These are phyloP conservation scores for Naematelia aurantialba DNA, from an alignment of 768 basidiomycete species.

Conservation along the genomic window DNA sequence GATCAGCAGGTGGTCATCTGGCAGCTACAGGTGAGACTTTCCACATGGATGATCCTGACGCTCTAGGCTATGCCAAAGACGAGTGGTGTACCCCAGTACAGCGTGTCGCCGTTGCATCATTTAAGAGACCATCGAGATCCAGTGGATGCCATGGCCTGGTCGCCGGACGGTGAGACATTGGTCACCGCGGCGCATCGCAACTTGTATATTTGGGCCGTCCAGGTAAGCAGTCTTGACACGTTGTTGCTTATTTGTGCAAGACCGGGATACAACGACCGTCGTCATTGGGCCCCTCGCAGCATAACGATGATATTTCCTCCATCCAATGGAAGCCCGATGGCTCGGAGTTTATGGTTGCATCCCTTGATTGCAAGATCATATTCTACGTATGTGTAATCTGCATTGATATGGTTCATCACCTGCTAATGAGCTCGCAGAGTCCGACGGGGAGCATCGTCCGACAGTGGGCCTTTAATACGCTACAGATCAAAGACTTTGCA, in stretches of 20 bases:
- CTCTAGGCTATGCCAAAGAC: constrained; percentile 9
- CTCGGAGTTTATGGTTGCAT: constrained; percentile 82
- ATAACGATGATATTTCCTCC: constrained; percentile 78
- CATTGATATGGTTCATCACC: background rate
- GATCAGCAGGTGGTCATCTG: constrained; percentile 87
- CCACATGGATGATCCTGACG: background rate
- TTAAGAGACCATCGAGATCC: constrained; percentile 71
- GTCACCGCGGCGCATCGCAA: constrained; percentile 75
- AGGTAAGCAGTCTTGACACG: constrained; percentile 57
- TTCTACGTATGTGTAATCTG: constrained; percentile 53
- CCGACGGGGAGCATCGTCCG: constrained; percentile 68
- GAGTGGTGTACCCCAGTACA: constrained; percentile 42
- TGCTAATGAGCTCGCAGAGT: constrained; percentile 56
- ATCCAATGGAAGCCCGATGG: constrained; percentile 85
- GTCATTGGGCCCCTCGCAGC: constrained; percentile 44
- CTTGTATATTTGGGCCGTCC: constrained; percentile 85
- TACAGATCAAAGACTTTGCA: constrained; percentile 81
- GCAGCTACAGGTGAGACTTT: constrained; percentile 66
- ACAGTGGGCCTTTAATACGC: constrained; percentile 64
- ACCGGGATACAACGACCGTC: constrained; percentile 21
- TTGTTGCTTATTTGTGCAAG: constrained; percentile 8
- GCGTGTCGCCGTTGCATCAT: constrained; percentile 25
- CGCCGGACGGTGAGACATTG: constrained; percentile 76
- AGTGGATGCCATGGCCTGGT: constrained; percentile 86
- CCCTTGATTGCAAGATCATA: constrained; percentile 68